Evolutionary conservation across 2,329 filamentous ascomycete species (phyloP).

Genomic region (Cadophora luteo-olivacea): DNA sequence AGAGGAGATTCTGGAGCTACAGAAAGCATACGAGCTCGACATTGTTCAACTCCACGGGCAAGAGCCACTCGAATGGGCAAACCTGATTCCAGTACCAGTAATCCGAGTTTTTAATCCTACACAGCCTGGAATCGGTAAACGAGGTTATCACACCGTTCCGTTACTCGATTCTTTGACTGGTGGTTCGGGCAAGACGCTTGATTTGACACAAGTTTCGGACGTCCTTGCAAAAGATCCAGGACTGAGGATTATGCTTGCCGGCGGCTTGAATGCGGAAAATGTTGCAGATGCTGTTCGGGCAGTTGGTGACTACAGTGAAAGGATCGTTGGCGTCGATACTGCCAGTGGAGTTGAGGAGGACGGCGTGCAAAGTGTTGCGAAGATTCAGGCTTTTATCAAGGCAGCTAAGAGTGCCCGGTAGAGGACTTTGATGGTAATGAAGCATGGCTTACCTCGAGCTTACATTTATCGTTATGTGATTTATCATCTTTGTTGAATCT

Average conservation of each 20-base stretch:
- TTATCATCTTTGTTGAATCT: not conserved
- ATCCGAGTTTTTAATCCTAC: slow-evolving; percentile 83
- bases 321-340: slow-evolving; percentile 86
- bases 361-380: slow-evolving; percentile 80
- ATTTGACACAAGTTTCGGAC: slow-evolving; percentile 71
- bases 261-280: slow-evolving; percentile 82
- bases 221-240: slow-evolving; percentile 71
- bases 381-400: slow-evolving; percentile 81
- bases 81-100: slow-evolving; percentile 88
- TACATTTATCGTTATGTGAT: not conserved
- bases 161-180: slow-evolving; percentile 88
- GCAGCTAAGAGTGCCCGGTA: slow-evolving; percentile 64
- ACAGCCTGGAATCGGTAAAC: slow-evolving; percentile 64
- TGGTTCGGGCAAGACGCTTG: slow-evolving; percentile 78
- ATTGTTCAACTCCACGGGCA: slow-evolving; percentile 91
- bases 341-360: slow-evolving; percentile 91
- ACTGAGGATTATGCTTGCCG: slow-evolving; percentile 82
- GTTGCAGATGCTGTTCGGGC: slow-evolving; percentile 70
- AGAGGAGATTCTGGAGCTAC: slow-evolving; percentile 79
- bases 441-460: not conserved
- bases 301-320: slow-evolving; percentile 63
- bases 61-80: slow-evolving; percentile 92
- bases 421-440: not conserved
- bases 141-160: slow-evolving; percentile 84
- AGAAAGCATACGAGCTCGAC: slow-evolving; percentile 79